These are phyloP conservation scores for Cenchrus purpureus DNA, from an alignment of 176 grass and related monocot genomes.

Conservation along the genomic window DNA sequence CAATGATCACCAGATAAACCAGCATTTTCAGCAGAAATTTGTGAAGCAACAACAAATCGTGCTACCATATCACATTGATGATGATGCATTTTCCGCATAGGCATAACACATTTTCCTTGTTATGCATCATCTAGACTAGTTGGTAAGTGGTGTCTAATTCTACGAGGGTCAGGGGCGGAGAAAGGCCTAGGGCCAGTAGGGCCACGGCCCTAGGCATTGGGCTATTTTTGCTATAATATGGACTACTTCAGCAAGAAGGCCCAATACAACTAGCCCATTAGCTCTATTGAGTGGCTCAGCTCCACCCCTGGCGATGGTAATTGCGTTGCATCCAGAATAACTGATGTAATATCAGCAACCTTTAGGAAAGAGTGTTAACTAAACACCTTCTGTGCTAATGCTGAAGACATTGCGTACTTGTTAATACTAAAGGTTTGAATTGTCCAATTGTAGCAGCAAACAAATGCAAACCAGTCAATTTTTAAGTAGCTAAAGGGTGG, in stretches of 20 bases:
- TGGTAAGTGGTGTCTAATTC: not conserved
- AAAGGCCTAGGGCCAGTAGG: too few species aligned
- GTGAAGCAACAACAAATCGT: conserved; percentile 20
- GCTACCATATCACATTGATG: conserved; percentile 1
- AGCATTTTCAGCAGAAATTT: conserved; percentile 10
- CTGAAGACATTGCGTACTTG: not conserved
- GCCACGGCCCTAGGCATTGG: too few species aligned
- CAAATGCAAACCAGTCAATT: not conserved
- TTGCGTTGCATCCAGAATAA: not conserved
- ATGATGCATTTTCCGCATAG: not conserved
- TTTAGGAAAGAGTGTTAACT: not conserved
- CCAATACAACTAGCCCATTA: too few species aligned
- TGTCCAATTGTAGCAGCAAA: not conserved
- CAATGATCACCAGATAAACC: conserved; percentile 5
- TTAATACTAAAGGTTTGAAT: conserved; percentile 8
- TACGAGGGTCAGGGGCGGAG: not conserved
- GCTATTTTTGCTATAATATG: too few species aligned
- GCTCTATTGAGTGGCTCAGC: too few species aligned
- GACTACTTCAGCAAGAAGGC: too few species aligned
- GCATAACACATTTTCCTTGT: conserved; percentile 1
- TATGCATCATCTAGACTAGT: not conserved
- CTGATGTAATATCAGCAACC: conserved; percentile 13
- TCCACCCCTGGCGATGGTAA: too few species aligned
- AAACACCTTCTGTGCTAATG: not conserved
- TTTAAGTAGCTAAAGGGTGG: not conserved